Base-by-base conservation (phyloP, 2,329 filamentous ascomycete species). In the Rhynchosporium secalis region DNA sequence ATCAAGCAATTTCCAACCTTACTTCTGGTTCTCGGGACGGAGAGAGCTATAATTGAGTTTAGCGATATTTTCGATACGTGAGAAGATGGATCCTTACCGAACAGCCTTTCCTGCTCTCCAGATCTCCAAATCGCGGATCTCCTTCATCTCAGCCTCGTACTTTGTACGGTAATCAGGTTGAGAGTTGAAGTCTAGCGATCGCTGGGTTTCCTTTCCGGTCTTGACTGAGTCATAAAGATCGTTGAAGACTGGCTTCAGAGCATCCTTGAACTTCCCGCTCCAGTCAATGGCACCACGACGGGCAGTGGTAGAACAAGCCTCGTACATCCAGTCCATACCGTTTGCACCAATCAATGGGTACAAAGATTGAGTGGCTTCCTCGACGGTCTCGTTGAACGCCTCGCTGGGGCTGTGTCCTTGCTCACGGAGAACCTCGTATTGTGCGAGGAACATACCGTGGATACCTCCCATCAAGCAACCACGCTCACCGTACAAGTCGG, bases 281-380 rank as follows among this genome's bases (percentile, higher is more conserved):
- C 95, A 99, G 86, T 99, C 95, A 77, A 99, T 96, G 81, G 95
- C 95, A 80, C 95, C 95, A 77, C 95, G 93, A 76, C 95, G 92
- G 76, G 95, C 95, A 63, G 95, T 99, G 77, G 95, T 99, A 68
- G 94, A 98, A 90, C 95, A 99, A 72, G 95, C 95, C 78, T 94
- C 93, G 84, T 96, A 99, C 95, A 99, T 99, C 92, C 96, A 99
- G 85, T 99, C 95, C 95, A 99, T 98, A 76, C 95, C 95, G 82
- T 98, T 90, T 81, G 86, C 87, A 76, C 94, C 95, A 76, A 99
- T 99, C 76, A 99, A 86, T 69, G 95, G 95, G 86, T 99, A 99
- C 76, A 99, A 85, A 71, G 87, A 92, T 86, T 99, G 95, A 58
- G 95, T 99, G 70, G 95, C 95, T 86, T 99, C 95, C 86, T 99